Base-by-base conservation (phyloP, 1,139 yeast species). In the Cylindricascospora bacillispora region DNA sequence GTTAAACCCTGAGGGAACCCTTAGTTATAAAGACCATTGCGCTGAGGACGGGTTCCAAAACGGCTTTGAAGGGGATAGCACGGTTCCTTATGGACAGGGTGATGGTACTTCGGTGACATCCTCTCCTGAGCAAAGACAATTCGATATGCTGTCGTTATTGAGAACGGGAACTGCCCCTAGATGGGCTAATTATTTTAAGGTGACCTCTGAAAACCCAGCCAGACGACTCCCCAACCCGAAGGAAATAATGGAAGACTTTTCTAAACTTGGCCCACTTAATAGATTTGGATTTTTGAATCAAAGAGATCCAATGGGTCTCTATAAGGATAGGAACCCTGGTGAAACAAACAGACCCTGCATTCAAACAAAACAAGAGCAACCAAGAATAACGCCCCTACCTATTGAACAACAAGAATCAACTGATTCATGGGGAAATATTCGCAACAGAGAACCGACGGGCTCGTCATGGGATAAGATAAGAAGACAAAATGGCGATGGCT, bases 221-320 rank as follows among this genome's bases (percentile, higher is more conserved):
- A 53, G 54, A 31, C 43, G 55, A 25, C 44, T 60, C 35, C 59
- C 59, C 14, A 58, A 60, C 35, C 65, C 65, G 18, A 44, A 46
- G 37, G 41, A 40, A 2, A 41, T 45, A 30, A 27, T 52, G 26
- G 41, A 50, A 19, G 52, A 56, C 11, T 41, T 47, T 29, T 40
- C 43, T 13, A 37, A 35, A 9, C 28, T 29, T 15, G 36, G 35
- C 9, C 36, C 38, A 4, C 21, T 10, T 10, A 18, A 18, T 18
- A 7, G 7, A 7, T 7, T 10, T 7, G 21, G 21, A 7, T 39
- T 53, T 18, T 39, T 49, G 30, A 45, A 54, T 20, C 57, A 55
- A 22, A 52, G 56, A 26, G 62, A 59, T 35, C 59, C 59, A 2
- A 18, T 58, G 32, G 59, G 57, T 1, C 35, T 57, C 11, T 51